Base-by-base conservation (phyloP, 2,329 filamentous ascomycete genomes). In the Ophiocordyceps camponoti-leonardi region DNA sequence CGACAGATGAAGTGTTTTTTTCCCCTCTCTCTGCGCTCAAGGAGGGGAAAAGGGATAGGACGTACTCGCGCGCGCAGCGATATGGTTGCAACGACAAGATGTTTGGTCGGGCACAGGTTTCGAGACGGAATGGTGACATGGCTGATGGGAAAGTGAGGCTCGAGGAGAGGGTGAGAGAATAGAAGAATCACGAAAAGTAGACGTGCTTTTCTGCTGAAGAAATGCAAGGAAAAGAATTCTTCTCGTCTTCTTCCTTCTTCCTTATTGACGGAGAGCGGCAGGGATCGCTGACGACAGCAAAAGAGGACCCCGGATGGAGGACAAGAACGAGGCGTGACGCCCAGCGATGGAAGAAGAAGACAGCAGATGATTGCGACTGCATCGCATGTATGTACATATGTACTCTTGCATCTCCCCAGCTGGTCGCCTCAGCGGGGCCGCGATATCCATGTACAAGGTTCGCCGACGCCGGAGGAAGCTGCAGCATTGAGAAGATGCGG, bases 41-140 rank as follows among this genome's bases (percentile, higher is more conserved):
- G 33, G n/a, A 19, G 35, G 35, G 11, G 18, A 16, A 2, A 26
- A 10, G 1, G 13, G 20, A 20, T 12, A 3, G 6, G 18, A 23
- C 11, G 12, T 67, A 86, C 83, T 90, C 84, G 73, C 84, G 67
- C 26, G 84, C 84, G 60, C 84, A 90, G 47, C 84, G 79, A 58
- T 90, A 90, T 37, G 84, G 84, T 56, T 86, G 72, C 43, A 90
- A 68, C 50, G 79, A 71, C 51, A 88, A 65, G 49, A 90, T 87
- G 61, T 88, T 90, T 41, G 80, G 72, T 53, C 84, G 74, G 39
- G 82, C 83, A 58, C 83, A 88, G 50, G 74, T 81, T 54, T 82
- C 67, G 44, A 90, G 67, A 58, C 86, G 75, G 62, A 88, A 88
- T 30, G 79, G 68, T 31, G 75, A 71, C 69, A 77, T 78, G 47